These are phyloP conservation scores for Cudoniella acicularis DNA, from an alignment of 495 filamentous ascomycete species.

Conservation along the genomic window DNA sequence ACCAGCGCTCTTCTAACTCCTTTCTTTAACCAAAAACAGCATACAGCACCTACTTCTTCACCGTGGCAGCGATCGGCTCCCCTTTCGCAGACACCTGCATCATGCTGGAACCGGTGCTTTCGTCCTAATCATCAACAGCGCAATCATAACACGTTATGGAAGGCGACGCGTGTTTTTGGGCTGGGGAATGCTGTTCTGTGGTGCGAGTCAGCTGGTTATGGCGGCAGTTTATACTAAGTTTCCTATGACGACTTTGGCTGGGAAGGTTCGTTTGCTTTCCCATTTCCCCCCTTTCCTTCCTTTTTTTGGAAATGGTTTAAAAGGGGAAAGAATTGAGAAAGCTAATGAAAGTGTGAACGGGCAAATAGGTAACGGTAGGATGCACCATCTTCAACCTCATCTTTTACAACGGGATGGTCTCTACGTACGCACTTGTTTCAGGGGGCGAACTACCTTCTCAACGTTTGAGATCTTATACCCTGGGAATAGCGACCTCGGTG, in stretches of 20 bases:
- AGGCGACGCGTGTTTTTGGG: constrained; percentile 48
- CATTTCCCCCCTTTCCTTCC: too few relatives aligned
- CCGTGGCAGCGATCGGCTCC: constrained; percentile 55
- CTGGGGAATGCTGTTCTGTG: constrained; percentile 50
- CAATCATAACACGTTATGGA: constrained; percentile 50
- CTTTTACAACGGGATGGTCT: constrained; percentile 50
- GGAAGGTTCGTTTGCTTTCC: too few relatives aligned
- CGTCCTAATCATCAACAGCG: constrained; percentile 52
- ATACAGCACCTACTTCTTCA: constrained; percentile 63
- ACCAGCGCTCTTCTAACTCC: background rate
- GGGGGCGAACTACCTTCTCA: constrained; percentile 57
- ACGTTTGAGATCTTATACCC: constrained; percentile 52
- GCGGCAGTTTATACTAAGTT: constrained; percentile 50
- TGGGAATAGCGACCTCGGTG: constrained; percentile 50
- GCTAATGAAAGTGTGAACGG: background rate
- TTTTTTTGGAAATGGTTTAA: too few relatives aligned
- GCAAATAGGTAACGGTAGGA: constrained; percentile 39
- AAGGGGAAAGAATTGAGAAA: too few relatives aligned
- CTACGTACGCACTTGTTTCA: constrained; percentile 56
- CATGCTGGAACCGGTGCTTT: constrained; percentile 50
- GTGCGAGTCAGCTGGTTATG: constrained; percentile 49
- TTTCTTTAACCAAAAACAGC: constrained; percentile 25
- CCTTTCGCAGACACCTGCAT: constrained; percentile 58
- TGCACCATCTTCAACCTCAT: constrained; percentile 54
- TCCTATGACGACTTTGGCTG: constrained; percentile 42